Conservation (phyloP, 495 filamentous ascomycete species). For the Mytilinidion resinicola region DNA sequence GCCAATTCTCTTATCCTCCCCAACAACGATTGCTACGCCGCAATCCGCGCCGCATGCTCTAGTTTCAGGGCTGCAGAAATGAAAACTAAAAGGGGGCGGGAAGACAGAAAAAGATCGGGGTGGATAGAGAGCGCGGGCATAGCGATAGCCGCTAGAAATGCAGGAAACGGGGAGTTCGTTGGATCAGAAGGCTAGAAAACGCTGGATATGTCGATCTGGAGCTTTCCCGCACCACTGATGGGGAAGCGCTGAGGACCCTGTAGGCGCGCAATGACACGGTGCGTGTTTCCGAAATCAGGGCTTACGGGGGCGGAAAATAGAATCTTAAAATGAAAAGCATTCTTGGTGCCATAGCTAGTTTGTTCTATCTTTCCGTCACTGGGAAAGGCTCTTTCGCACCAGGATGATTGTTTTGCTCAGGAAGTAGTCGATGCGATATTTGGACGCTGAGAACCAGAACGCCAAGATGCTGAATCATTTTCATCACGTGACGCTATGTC, state of each 20-base stretch:
- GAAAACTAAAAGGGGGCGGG: not conserved
- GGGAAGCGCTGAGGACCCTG: not conserved
- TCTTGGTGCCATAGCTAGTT: too few relatives aligned
- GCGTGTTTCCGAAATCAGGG: not conserved
- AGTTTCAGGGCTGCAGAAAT: not conserved
- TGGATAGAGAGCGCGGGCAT: not conserved
- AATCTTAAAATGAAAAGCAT: too few relatives aligned
- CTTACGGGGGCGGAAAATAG: not conserved
- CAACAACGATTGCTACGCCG: constrained; percentile 4
- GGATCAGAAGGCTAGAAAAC: not conserved
- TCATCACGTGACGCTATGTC: too few relatives aligned
- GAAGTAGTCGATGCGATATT: too few relatives aligned
- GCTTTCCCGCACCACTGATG: not conserved
- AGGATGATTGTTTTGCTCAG: too few relatives aligned
- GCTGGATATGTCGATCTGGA: not conserved
- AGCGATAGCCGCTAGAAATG: not conserved
- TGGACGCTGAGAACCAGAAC: too few relatives aligned
- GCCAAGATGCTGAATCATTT: too few relatives aligned
- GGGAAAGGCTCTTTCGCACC: too few relatives aligned
- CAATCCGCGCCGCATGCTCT: constrained; percentile 2
- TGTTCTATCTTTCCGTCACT: too few relatives aligned
- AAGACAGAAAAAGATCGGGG: not conserved
- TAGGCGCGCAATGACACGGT: not conserved
- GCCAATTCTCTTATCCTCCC: constrained; percentile 9
- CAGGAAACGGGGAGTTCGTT: not conserved